Conservation (phyloP, 202 grass and related monocot species). For the Eragrostis tef region DNA sequence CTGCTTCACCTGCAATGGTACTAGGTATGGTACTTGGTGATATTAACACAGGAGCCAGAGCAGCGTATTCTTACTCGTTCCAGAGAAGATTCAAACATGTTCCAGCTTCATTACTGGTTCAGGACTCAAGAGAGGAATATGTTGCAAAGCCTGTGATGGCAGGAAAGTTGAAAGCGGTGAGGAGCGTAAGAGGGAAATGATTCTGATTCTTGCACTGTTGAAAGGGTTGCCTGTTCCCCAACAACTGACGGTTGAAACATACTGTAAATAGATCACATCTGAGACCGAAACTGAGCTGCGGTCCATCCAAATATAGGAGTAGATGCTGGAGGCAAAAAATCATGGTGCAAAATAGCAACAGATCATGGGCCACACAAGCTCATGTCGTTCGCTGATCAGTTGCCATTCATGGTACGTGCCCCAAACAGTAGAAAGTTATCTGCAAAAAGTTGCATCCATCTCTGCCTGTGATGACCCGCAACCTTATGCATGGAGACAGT, state of each 20-base stretch:
- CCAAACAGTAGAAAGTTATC: slow-evolving; percentile 36
- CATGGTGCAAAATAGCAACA: not conserved
- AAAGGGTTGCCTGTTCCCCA: slow-evolving; percentile 30
- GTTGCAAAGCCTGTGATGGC: not conserved
- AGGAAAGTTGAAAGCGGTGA: not conserved
- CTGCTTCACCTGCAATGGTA: slow-evolving; percentile 26
- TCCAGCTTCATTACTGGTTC: slow-evolving; percentile 9
- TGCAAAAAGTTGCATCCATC: slow-evolving; percentile 18
- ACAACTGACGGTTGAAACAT: slow-evolving; percentile 26
- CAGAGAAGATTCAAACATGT: slow-evolving; percentile 8
- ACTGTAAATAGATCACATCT: slow-evolving; percentile 8
- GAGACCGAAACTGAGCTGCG: slow-evolving; percentile 17
- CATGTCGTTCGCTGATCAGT: slow-evolving; percentile 25
- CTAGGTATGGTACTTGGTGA: not conserved
- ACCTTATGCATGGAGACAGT: slow-evolving; percentile 33
- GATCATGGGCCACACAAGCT: not conserved
- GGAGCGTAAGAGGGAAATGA: not conserved
- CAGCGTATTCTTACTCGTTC: slow-evolving; percentile 13
- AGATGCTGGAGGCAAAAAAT: not conserved
- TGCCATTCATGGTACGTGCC: slow-evolving; percentile 14
- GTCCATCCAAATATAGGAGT: not conserved
- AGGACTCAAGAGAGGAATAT: not conserved
- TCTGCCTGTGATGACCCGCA: slow-evolving; percentile 24
- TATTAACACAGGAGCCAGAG: not conserved
- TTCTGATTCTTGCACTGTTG: slow-evolving; percentile 6